Evolutionary conservation across 2,329 filamentous ascomycete genomes (phyloP), one percentile per base, ranked within the genome.

Genomic region (Fusarium tanahbumbuense): DNA sequence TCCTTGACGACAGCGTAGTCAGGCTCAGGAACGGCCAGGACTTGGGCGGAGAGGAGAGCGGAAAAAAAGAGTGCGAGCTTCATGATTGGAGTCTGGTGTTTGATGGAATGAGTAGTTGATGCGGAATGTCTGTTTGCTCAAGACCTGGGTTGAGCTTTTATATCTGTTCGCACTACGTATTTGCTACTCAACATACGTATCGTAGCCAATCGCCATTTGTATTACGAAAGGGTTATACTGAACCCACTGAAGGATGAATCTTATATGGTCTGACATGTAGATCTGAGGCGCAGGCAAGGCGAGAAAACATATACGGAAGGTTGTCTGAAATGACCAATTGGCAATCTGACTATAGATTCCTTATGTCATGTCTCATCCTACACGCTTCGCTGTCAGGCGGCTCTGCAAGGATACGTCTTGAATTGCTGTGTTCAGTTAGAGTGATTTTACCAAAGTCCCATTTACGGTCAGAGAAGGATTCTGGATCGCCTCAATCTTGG

Each of bases 31-130:
- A 41, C 20, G 32, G 60, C 60, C 2, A 58, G 23, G 23, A 48
- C 57, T n/a, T 58, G 48, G 5, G 60, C 41, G 13, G 60, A 47
- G 22, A 64, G 42, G 20, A 64, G 48, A 15, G 55, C 8, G 0
- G 59, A 60, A 25, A 62, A 16, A 22, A 62, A 45, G 37, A 62
- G 8, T 23, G 45, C 37, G 10, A 32, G 56, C 45, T 62, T 62
- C 59, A 62, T 62, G 25, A 37, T 60, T 40, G 37, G 28, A 34
- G 13, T 37, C n/a, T 30, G 20, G 10, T 52, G 0, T 18, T n/a
- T 12, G 12, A 8, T 20, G n/a, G 8, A 6, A 40, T 1, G 12
- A 16, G 23, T 16, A 16, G 10, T n/a, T 37, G 55, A 45, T 61
- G 34, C 46, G 18, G 1, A 8, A 27, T 37, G 12, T 4, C 6